phyloP scores from a whole-genome alignment of 179 eudicot genomes.

The Corrigiola litoralis region DNA sequence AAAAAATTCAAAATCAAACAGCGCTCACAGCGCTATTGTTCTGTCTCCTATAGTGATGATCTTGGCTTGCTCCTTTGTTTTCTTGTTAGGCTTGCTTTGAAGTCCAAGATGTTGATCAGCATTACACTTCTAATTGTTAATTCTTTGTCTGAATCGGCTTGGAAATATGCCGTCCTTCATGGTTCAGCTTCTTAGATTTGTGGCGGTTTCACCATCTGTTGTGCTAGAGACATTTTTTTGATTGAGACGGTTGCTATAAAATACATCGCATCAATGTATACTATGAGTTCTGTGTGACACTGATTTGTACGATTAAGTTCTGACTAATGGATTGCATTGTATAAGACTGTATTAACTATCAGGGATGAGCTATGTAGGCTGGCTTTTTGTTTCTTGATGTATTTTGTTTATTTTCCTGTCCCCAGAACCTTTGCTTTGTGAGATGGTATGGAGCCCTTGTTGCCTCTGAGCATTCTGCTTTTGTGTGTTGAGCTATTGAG shows the following conservation, averaged over 20 bases:
- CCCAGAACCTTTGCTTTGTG: too few species aligned
- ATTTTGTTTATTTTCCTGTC: too few species aligned
- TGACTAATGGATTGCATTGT: background rate
- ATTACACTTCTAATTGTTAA: background rate
- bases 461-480: too few species aligned
- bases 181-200: constrained; percentile 1
- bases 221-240: too few species aligned
- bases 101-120: background rate
- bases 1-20: constrained; percentile 15
- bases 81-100: constrained; percentile 14
- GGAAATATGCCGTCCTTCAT: background rate
- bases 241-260: too few species aligned
- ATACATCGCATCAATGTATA: background rate
- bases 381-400: background rate
- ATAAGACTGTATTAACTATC: background rate
- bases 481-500: too few species aligned
- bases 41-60: constrained; percentile 16
- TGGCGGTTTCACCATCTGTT: too few species aligned
- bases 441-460: too few species aligned
- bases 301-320: background rate
- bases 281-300: background rate
- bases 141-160: background rate
- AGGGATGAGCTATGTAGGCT: background rate
- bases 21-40: constrained; percentile 11
- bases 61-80: constrained; percentile 11